Conservation (phyloP, 495 filamentous ascomycete genomes). For the Penicillium samsonianum region DNA sequence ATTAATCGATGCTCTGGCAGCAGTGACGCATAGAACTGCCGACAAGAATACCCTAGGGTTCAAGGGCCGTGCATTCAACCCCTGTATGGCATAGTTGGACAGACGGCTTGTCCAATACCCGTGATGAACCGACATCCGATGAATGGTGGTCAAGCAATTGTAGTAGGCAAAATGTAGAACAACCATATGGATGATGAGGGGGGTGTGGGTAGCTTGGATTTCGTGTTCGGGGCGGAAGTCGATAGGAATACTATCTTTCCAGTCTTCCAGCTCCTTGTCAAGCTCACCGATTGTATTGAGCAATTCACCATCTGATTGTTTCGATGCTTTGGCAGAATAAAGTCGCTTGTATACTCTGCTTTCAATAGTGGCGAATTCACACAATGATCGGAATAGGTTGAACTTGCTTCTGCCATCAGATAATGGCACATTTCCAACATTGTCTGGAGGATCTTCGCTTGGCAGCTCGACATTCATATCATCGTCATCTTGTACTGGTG, state of each 20-base stretch:
- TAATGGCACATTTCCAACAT: conserved; percentile 89
- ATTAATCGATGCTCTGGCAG: conserved; percentile 89
- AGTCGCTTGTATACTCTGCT: conserved; percentile 92
- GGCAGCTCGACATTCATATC: conserved; percentile 98
- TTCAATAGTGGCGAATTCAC: conserved; percentile 86
- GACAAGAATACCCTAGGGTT: conserved; percentile 96
- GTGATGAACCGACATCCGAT: conserved; percentile 97
- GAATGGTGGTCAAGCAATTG: conserved; percentile 95
- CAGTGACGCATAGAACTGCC: conserved; percentile 85
- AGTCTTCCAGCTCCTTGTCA: conserved; percentile 88
- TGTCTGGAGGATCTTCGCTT: conserved; percentile 85
- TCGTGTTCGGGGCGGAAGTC: conserved; percentile 95
- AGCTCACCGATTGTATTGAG: conserved; percentile 96
- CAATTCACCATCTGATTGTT: conserved; percentile 89
- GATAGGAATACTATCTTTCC: conserved; percentile 92
- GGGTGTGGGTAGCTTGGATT: conserved; percentile 85
- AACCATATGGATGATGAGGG: conserved; percentile 87
- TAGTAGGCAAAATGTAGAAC: conserved; percentile 96
- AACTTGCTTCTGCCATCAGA: conserved; percentile 89
- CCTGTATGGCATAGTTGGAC: conserved; percentile 93
- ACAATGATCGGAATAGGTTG: conserved; percentile 91
- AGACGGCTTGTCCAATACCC: conserved; percentile 97
- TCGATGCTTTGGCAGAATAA: conserved; percentile 89
- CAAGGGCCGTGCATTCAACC: conserved; percentile 82
- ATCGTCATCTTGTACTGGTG: conserved; percentile 94